Conservation (phyloP, 2,329 filamentous ascomycete species). For the Diaporthe aspalathi region DNA sequence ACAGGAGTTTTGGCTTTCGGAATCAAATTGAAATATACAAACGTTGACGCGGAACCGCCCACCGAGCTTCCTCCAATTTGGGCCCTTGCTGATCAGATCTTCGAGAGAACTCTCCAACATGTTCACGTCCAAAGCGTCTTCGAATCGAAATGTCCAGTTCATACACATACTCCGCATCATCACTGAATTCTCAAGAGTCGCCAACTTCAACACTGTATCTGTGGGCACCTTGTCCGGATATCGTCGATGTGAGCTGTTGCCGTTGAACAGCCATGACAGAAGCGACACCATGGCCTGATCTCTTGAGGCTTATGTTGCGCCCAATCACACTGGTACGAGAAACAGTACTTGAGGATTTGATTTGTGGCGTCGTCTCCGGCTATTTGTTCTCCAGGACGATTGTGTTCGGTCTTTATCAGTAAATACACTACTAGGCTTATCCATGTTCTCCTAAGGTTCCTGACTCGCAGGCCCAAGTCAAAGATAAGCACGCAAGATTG, state of each 20-base stretch:
- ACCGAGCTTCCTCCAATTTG: slow-evolving; percentile 58
- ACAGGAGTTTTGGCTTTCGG: background rate
- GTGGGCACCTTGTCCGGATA: slow-evolving; percentile 33
- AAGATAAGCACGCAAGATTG: slow-evolving; percentile 2
- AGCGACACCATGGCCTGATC: slow-evolving; percentile 8
- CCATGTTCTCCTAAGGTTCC: background rate
- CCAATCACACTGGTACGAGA: background rate
- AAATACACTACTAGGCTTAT: background rate
- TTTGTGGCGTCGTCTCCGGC: too few relatives aligned
- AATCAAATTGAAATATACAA: background rate
- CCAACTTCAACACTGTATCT: slow-evolving; percentile 47
- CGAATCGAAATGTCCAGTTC: slow-evolving; percentile 54
- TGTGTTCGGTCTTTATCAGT: too few relatives aligned
- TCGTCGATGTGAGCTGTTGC: background rate
- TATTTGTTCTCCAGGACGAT: background rate
- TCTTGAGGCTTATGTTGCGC: background rate
- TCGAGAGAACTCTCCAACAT: slow-evolving; percentile 52
- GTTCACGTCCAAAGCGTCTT: slow-evolving; percentile 58
- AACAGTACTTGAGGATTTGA: background rate
- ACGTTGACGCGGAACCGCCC: slow-evolving; percentile 52
- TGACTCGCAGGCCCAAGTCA: slow-evolving; percentile 4
- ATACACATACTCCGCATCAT: slow-evolving; percentile 45
- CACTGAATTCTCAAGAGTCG: slow-evolving; percentile 48
- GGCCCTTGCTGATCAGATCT: slow-evolving; percentile 53
- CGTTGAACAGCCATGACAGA: slow-evolving; percentile 17